Evolutionary conservation across 305 asterid species (phyloP).

Genomic region (Solanum hybrid): DNA sequence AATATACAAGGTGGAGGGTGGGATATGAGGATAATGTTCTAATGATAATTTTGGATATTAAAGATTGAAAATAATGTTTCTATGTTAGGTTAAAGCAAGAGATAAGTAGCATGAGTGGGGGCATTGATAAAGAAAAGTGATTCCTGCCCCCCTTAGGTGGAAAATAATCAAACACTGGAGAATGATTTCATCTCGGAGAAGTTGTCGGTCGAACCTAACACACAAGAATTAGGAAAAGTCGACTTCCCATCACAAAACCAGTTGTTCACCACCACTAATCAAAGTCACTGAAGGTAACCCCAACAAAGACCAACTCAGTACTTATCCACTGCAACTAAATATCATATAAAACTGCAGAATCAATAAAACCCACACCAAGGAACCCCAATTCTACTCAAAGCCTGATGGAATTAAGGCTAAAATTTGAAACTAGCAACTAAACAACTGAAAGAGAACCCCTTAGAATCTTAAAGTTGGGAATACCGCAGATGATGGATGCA

Average conservation of each 20-base stretch:
- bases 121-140: background rate
- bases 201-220: background rate
- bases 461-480: background rate
- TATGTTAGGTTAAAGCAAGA: background rate
- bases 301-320: background rate
- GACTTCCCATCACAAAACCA: background rate
- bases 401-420: background rate
- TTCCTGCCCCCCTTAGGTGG: background rate
- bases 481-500: conserved; percentile 12
- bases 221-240: background rate
- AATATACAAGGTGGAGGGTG: background rate
- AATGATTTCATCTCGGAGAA: background rate
- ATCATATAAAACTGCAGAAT: background rate
- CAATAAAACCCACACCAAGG: background rate
- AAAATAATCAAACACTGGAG: background rate
- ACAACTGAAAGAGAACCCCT: background rate
- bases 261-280: background rate
- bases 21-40: background rate
- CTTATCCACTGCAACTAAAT: background rate
- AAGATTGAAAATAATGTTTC: background rate
- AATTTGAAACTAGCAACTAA: background rate
- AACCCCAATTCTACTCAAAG: background rate
- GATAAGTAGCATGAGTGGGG: background rate
- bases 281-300: background rate
- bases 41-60: background rate